Evolutionary conservation across 2,329 filamentous ascomycete genomes (phyloP).

Genomic region (Camillea tinctor): DNA sequence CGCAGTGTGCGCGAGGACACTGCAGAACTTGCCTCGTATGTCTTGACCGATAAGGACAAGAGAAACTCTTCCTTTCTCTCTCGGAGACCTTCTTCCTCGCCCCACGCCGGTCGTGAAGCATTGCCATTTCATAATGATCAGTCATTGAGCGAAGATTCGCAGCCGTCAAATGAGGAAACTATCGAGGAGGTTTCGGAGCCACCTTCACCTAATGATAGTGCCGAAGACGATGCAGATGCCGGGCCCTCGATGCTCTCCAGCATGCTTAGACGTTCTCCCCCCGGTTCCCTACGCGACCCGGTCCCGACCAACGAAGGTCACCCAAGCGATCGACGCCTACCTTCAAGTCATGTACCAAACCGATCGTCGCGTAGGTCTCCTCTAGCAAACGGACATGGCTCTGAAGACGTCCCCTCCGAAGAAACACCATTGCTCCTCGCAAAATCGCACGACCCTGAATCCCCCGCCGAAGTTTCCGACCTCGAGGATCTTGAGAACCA

Average conservation of each 20-base stretch:
- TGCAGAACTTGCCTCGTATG: constrained; percentile 80
- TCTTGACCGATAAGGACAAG: constrained; percentile 62
- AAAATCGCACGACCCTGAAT: constrained; percentile 31
- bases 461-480: constrained; percentile 30
- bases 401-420: constrained; percentile 33
- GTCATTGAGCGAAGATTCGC: constrained; percentile 20
- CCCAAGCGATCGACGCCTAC: constrained; percentile 2
- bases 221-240: constrained; percentile 17
- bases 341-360: constrained; percentile 11
- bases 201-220: constrained; percentile 22
- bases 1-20: constrained; percentile 82
- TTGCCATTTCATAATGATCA: constrained; percentile 29
- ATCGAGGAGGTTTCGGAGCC: constrained; percentile 33
- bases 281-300: constrained; percentile 31
- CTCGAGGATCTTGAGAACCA: constrained; percentile 51
- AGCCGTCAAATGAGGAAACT: constrained; percentile 15
- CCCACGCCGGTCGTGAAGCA: constrained; percentile 27
- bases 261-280: constrained; percentile 50
- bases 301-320: background rate
- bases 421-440: constrained; percentile 47
- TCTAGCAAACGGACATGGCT: background rate
- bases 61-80: constrained; percentile 46
- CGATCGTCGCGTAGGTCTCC: constrained; percentile 5
- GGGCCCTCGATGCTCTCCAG: constrained; percentile 41
- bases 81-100: constrained; percentile 37